phyloP scores from a whole-genome alignment of 73 alveolate genomes.

The Diophrys sp. region DNA sequence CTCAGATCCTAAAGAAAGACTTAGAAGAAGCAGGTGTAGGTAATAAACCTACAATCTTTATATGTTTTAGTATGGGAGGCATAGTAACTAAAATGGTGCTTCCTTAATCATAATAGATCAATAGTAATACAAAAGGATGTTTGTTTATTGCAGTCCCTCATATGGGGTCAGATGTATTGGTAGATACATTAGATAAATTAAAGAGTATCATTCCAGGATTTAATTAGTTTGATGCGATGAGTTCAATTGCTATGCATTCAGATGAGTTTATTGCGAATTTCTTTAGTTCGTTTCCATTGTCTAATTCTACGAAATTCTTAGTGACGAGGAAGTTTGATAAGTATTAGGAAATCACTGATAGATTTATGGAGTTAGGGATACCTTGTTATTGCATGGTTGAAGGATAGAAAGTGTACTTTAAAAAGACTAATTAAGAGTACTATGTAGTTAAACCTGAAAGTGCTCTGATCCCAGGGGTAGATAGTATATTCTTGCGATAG shows the following conservation, averaged over 20 bases:
- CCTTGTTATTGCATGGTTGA: background rate
- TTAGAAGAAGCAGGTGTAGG: background rate
- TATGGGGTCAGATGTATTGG: slow-evolving; percentile 11
- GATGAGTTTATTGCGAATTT: slow-evolving; percentile 7
- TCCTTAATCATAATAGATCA: background rate
- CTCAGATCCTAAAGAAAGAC: background rate
- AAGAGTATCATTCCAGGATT: slow-evolving; percentile 12
- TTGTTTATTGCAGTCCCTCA: slow-evolving; percentile 21
- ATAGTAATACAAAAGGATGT: slow-evolving; percentile 9
- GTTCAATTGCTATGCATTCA: background rate
- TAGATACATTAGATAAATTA: slow-evolving; percentile 14
- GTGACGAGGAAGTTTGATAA: background rate
- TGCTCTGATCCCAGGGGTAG: slow-evolving; percentile 12
- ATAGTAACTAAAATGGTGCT: slow-evolving; percentile 6
- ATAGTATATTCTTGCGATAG: background rate
- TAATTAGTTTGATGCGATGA: slow-evolving; percentile 2
- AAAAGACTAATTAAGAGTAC: background rate
- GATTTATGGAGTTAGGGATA: background rate
- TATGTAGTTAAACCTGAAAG: slow-evolving; percentile 17
- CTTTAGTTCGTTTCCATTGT: background rate
- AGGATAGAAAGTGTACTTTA: slow-evolving; percentile 14
- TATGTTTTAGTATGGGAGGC: slow-evolving; percentile 32
- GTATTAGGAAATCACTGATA: background rate
- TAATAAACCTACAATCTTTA: slow-evolving; percentile 3
- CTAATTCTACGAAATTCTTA: slow-evolving; percentile 7